A percentile compares a stretch with the other conserved stretches of the same genome.
These are phyloP conservation scores for Vachellia pachyceras DNA, from an alignment of 306 rosid species.

Conservation along the genomic window DNA sequence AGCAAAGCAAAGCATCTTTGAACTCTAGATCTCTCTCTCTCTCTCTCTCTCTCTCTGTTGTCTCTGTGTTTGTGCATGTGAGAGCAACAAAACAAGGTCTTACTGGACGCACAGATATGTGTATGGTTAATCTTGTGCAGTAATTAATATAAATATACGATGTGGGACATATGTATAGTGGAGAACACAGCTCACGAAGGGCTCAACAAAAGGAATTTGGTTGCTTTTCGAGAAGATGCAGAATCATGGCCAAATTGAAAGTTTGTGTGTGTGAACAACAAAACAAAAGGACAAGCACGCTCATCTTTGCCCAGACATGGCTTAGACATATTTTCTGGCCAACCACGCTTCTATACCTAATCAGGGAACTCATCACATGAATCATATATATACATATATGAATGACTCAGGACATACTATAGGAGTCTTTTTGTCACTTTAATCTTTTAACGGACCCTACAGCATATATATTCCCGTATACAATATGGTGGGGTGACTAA, in stretches of 20 bases:
- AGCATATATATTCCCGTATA: conserved; percentile 16
- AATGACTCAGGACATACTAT: conserved; percentile 37
- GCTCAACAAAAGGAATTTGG: conserved; percentile 14
- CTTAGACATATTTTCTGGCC: conserved; percentile 51
- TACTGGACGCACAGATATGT: too few species aligned
- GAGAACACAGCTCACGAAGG: conserved; percentile 22
- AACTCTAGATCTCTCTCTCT: not conserved
- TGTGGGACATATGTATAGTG: conserved; percentile 7
- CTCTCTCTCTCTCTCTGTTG: not conserved
- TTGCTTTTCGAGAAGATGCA: conserved; percentile 48
- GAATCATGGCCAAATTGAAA: conserved; percentile 37
- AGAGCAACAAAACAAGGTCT: not conserved
- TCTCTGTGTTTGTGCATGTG: not conserved
- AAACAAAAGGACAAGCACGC: conserved; percentile 44
- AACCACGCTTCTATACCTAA: conserved; percentile 50
- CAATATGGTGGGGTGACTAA: conserved; percentile 27
- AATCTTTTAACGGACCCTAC: conserved; percentile 32
- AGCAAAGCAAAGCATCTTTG: not conserved
- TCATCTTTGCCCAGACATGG: conserved; percentile 51
- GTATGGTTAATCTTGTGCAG: not conserved
- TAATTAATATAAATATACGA: not conserved
- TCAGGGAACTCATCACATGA: conserved; percentile 39
- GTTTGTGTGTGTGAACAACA: not conserved
- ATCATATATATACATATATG: conserved; percentile 7
- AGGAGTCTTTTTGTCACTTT: conserved; percentile 26